Base-by-base conservation (phyloP, 2,329 filamentous ascomycete genomes). In the Trichoderma breve region DNA sequence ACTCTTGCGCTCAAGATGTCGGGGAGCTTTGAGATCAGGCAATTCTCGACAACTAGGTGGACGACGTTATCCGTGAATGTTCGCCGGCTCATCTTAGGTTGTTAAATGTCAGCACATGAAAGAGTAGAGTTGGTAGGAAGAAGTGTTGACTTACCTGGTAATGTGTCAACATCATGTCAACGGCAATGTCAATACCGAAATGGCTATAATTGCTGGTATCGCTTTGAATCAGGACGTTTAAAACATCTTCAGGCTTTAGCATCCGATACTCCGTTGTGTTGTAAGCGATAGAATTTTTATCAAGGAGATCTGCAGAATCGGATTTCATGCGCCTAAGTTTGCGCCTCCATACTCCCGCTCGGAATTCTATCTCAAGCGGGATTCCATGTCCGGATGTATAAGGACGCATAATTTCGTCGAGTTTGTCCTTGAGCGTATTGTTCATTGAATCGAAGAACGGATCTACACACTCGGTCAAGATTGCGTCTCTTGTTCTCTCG, bases 51-150 rank as follows among this genome's bases (percentile, higher is more conserved):
- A 11, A 64, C 70, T 1, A 71, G 70, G 32, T 67, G 28, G 24
- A 71, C 36, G 26, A 71, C 55, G 21, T 71, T 71, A 3, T 71
- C 70, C 7, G 61, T 71, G 15, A 71, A 71, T 28, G 70, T 57
- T 7, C 63, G 51, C 12, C 60, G 62, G 15, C 62, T 65, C 53
- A 66, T 60, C 70, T 71, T 18, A 7, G 3, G 30, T 30, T 24
- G 11, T 51, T 1, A 51, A 51, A 51, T 6, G 43, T 65, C 21
- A 65, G 47, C 4, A n/a, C 21, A 53, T 24, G 11, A 11, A 47
- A 11, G 15, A 18, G 43, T n/a, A 11, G n/a, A 51, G 43, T 24
- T 1, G 43, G 43, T 39, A 8, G 15, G 15, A 43, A 24, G 1
- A 21, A 34, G 21, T 21, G 57, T 21, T 18, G 3, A 62, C 62